These are phyloP conservation scores for Neurospora tetraspora DNA, from an alignment of 495 filamentous ascomycete species.

Conservation along the genomic window DNA sequence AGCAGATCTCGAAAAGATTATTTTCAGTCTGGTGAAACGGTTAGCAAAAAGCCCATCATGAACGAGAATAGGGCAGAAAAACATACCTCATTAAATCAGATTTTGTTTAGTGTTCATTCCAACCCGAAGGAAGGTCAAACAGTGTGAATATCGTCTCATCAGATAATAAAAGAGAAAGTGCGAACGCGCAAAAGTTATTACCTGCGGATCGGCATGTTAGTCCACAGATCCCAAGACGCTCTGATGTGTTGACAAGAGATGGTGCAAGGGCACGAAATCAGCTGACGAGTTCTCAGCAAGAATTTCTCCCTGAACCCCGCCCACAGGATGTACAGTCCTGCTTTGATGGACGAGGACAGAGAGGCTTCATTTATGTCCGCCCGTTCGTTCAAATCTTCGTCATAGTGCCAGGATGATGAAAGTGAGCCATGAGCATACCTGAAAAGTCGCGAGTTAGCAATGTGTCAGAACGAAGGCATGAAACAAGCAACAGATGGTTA, in stretches of 20 bases:
- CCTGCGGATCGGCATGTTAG: slow-evolving; percentile 34
- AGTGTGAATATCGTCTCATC: slow-evolving; percentile 83
- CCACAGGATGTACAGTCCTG: slow-evolving; percentile 82
- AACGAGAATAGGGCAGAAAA: not conserved
- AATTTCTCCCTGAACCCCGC: slow-evolving; percentile 55
- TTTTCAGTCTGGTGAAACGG: slow-evolving; percentile 25
- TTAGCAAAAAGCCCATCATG: slow-evolving; percentile 28
- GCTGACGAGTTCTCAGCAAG: slow-evolving; percentile 98
- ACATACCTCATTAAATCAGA: slow-evolving; percentile 99
- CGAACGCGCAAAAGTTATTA: slow-evolving; percentile 23
- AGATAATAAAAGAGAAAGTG: slow-evolving; percentile 18
- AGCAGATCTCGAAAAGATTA: slow-evolving; percentile 8
- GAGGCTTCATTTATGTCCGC: slow-evolving; percentile 85
- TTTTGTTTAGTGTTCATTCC: slow-evolving; percentile 81
- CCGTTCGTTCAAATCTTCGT: slow-evolving; percentile 89
- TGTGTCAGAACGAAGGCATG: slow-evolving; percentile 15
- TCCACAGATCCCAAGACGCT: slow-evolving; percentile 3
- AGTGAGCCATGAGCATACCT: slow-evolving; percentile 45
- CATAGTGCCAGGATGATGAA: slow-evolving; percentile 51
- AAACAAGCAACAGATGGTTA: slow-evolving; percentile 15
- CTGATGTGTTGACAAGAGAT: slow-evolving; percentile 1
- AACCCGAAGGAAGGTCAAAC: slow-evolving; percentile 66
- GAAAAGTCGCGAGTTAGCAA: slow-evolving; percentile 33
- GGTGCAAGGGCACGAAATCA: slow-evolving; percentile 49
- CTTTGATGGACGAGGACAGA: slow-evolving; percentile 51